Evolutionary conservation across 805 yeast species (phyloP), one percentile per base, ranked within the genome.

Genomic region (Candida easanensis): DNA sequence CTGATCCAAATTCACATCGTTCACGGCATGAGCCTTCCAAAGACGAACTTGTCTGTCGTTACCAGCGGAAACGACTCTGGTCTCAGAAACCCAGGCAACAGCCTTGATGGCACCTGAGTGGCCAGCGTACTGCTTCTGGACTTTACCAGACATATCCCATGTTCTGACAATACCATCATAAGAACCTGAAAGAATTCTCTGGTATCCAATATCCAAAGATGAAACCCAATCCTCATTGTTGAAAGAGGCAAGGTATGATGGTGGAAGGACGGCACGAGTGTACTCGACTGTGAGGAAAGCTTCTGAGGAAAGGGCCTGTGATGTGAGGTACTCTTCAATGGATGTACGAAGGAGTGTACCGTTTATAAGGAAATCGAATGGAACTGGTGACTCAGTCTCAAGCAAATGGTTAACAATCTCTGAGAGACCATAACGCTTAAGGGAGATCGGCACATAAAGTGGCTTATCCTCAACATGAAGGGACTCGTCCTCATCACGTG

Each of bases 141-240:
- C 84, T 38, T 78, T 74, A 9, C 97, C 98, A 14, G 87, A 76
- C 64, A 79, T 66, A 60, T 88, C 82, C 81, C 90, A 93, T 10
- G 93, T 80, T 51, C 98, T 78, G 19, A 91, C 96, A 23, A 91
- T 77, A 54, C 98, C 98, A 63, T 93, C 99, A 60, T 90, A 93
- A 0, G 95, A 82, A 31, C 98, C 99, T 13, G 93, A 80, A 35
- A 89, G 71, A 41, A 91, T 85, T 57, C 75, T 74, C 33, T 69
- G 64, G 35, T 61, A 55, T 25, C 69, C 64, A 10, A 58, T 65
- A 46, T 69, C 79, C 54, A 70, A 64, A 1, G 95, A 76, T 18
- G 96, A 87, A 19, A 93, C 79, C 99, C 99, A 93, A 65, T 93
- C 99, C 49, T 91, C 96, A 59, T 91, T 89, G 58, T 81, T 79